Conservation (phyloP, 2,329 filamentous ascomycete species). For the Aspergillus glaucus region DNA sequence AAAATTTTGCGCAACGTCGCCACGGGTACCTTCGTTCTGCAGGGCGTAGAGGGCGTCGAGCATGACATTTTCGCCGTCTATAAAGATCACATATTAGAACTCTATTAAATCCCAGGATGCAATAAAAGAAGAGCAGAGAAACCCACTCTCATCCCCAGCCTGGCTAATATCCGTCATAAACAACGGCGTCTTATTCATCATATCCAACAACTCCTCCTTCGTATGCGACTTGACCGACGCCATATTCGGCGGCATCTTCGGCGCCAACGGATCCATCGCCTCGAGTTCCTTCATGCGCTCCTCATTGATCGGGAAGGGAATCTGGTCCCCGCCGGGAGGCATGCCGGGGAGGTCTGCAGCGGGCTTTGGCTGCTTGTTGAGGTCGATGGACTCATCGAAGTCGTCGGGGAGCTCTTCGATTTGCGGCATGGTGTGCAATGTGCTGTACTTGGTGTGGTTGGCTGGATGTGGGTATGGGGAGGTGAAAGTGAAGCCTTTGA, state of each 20-base stretch:
- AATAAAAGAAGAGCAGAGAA: background rate
- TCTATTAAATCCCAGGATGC: slow-evolving; percentile 1
- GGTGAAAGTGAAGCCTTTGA: background rate
- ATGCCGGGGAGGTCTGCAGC: slow-evolving; percentile 4
- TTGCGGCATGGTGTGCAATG: slow-evolving; percentile 42
- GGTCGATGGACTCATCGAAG: slow-evolving; percentile 42
- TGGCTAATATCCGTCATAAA: slow-evolving; percentile 90
- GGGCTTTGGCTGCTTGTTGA: slow-evolving; percentile 29
- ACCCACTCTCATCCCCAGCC: slow-evolving; percentile 48
- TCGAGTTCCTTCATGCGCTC: slow-evolving; percentile 25
- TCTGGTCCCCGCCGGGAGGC: slow-evolving; percentile 22
- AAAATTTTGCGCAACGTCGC: slow-evolving; percentile 77
- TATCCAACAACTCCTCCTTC: slow-evolving; percentile 54
- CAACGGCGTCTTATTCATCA: slow-evolving; percentile 68
- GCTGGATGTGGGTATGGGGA: background rate
- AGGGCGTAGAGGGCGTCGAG: slow-evolving; percentile 83
- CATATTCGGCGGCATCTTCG: slow-evolving; percentile 54
- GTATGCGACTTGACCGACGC: slow-evolving; percentile 51
- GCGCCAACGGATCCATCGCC: slow-evolving; percentile 24
- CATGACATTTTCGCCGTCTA: slow-evolving; percentile 66
- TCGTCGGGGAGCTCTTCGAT: slow-evolving; percentile 48
- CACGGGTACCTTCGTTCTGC: slow-evolving; percentile 83
- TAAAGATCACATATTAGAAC: slow-evolving; percentile 1
- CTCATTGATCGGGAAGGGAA: slow-evolving; percentile 36
- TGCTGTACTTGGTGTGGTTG: background rate